These are phyloP conservation scores for Durusdinium trenchii DNA, from an alignment of 73 alveolate genomes.

Conservation along the genomic window DNA sequence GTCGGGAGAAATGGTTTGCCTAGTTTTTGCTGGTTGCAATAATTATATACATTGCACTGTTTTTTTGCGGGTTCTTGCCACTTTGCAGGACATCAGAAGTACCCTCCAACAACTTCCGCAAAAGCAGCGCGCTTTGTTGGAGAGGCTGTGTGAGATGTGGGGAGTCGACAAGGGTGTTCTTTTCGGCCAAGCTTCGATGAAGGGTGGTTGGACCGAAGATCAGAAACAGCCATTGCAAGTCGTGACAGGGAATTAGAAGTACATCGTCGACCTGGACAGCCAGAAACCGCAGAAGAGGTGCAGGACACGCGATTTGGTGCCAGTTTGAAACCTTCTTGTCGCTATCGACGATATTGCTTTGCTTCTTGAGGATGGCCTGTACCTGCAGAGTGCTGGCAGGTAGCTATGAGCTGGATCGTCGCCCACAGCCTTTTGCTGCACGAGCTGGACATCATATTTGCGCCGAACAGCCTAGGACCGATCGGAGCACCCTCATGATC, in stretches of 20 bases:
- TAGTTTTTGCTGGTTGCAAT: too few species aligned
- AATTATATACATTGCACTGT: too few species aligned
- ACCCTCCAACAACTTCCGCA: background rate
- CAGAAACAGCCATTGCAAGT: background rate
- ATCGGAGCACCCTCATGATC: too few species aligned
- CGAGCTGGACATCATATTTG: too few species aligned
- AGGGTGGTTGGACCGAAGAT: background rate
- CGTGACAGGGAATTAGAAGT: slow-evolving; percentile 1
- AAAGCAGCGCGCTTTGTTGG: background rate
- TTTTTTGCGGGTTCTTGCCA: too few species aligned
- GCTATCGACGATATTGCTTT: too few species aligned
- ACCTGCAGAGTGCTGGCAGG: slow-evolving; percentile 78
- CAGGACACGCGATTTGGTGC: background rate
- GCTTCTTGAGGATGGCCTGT: slow-evolving; percentile 52
- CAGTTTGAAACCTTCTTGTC: too few species aligned
- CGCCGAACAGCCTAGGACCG: too few species aligned
- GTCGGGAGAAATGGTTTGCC: too few species aligned
- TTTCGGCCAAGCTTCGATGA: background rate
- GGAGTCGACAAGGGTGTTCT: too few species aligned
- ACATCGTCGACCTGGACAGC: slow-evolving; percentile 19
- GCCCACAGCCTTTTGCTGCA: too few species aligned
- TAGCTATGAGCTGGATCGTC: too few species aligned
- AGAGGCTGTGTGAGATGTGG: background rate
- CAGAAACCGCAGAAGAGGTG: background rate
- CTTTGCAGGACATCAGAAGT: background rate